phyloP scores from a whole-genome alignment of 192 early-diverging fungal genomes.

The Chytriomyces sp. region DNA sequence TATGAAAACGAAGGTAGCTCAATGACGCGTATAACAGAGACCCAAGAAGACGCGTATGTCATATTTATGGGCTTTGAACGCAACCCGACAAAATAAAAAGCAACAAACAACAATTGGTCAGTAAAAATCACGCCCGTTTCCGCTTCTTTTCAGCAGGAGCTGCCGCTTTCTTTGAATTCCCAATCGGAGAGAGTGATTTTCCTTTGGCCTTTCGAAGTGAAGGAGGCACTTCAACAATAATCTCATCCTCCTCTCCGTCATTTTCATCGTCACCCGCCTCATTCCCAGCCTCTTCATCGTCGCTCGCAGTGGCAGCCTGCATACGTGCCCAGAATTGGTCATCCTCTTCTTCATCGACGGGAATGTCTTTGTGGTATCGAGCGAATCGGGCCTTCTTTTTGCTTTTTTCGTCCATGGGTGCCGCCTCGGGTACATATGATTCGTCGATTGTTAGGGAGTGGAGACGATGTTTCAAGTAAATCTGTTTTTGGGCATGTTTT shows the following conservation, averaged over 20 bases:
- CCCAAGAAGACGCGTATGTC: too few relatives aligned
- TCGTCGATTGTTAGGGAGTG: constrained; percentile 5
- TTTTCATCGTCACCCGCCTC: neutral
- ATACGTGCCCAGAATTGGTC: constrained; percentile 15
- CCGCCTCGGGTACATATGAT: neutral
- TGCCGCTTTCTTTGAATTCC: neutral
- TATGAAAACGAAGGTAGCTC: too few relatives aligned
- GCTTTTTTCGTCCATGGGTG: neutral
- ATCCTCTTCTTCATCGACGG: constrained; percentile 10
- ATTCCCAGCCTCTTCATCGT: constrained; percentile 10
- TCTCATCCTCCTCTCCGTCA: constrained; percentile 4
- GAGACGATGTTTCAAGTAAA: constrained; percentile 24
- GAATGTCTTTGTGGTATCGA: neutral
- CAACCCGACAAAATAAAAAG: too few relatives aligned
- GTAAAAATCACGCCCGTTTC: neutral
- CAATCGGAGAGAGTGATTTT: neutral
- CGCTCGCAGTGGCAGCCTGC: neutral
- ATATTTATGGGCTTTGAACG: too few relatives aligned
- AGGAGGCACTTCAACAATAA: neutral
- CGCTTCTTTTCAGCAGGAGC: neutral
- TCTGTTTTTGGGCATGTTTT: neutral
- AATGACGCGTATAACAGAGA: too few relatives aligned
- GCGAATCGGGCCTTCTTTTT: neutral
- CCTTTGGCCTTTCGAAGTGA: neutral
- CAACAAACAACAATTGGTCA: too few relatives aligned